Evolutionary conservation across 2,329 filamentous ascomycete genomes (phyloP), one percentile per base, ranked within the genome.

Genomic region (Penicillium freii): DNA sequence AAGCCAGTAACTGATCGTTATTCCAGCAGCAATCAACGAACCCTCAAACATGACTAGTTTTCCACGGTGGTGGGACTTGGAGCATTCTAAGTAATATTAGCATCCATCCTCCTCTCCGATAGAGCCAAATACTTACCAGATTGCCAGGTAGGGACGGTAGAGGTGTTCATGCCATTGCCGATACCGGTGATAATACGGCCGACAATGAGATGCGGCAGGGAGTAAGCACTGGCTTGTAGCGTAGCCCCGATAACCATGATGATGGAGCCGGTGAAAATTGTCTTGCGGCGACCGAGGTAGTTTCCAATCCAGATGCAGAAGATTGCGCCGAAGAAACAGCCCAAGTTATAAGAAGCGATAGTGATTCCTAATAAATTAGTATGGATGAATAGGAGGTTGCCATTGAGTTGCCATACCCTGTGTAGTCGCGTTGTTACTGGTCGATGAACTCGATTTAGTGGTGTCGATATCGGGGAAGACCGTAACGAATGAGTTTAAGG

Each of bases 401-500:
- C 11, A n/a, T 17, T 3, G 17, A 19, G 13, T 9, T 25, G 5
- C 58, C 58, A 17, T 56, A 60, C 62, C 62, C 44, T 66, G 64
- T 25, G 81, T 79, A 5, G 78, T 81, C 2, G 83, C 80, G 19
- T 82, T 79, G 54, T 71, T 66, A 34, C 76, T 75, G 48, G 71
- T 46, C 7, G 42, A 34, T 17, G 54, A 51, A 36, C 62, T 63
- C 2, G 66, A 61, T 6, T 69, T 66, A 1, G 74, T 71, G 1
- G 81, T 78, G 65, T 84, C 79, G 57, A 84, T 83, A 45, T 76
- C 70, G 0, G 82, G 84, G 59, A 86, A 86, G 27, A 77, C 74
- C 3, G 68, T 68, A 7, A 85, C 75, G 65, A 89, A 90, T 10
- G 81, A 80, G 21, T 81, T 75, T 66, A 92, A 81, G 3, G 88